Base-by-base conservation (phyloP, 371 early-diverging fungal species). In the Apophysomyces variabilis region DNA sequence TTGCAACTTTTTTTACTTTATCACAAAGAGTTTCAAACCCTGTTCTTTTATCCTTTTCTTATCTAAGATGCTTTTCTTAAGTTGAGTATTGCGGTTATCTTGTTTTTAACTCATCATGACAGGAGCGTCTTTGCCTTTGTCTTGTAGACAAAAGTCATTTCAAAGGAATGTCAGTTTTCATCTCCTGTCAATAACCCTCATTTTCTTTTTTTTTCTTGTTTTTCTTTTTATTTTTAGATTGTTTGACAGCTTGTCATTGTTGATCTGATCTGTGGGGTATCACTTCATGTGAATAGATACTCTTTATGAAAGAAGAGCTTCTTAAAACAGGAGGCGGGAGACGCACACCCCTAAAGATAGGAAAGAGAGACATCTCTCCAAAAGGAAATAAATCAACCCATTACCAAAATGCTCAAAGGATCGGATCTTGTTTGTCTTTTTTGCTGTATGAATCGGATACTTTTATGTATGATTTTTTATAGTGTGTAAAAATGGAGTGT, bases 381-480 rank as follows among this genome's bases (percentile, higher is more conserved):
- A 26, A 26, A 26, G 32, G 32, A 26, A 26, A 26, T 26, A 26
- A 26, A 26, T 26, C 32, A 26, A 26, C 32, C 3, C 32, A 26
- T 26, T 26, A 26, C 32, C 32, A 26, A 3, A 26, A 26, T 26
- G 32, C 32, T 26, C 32, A 26, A 26, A 26, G 32, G 32, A 26
- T 26, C 32, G 32, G 32, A 26, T 26, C 32, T 26, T 26, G 32
- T 26, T 3, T 26, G 3, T 16, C 32, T 50, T 50, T 16, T 26
- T 21, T 50, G 54, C 54, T 50, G 54, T 50, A 50, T 50, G 21
- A 21, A 5, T 16, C 11, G 6, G 1, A 50, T 50, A 50, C 54
- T 50, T 47, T 50, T 50, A 50, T 50, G 54, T 50, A 50, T 26
- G 54, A 50, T 50, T 50, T 47, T 50, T 21, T 50, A 11, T 21